Evolutionary conservation across 1,284 basidiomycete genomes (phyloP), one percentile per base, ranked within the genome.

Genomic region (Schizopora paradoxa): DNA sequence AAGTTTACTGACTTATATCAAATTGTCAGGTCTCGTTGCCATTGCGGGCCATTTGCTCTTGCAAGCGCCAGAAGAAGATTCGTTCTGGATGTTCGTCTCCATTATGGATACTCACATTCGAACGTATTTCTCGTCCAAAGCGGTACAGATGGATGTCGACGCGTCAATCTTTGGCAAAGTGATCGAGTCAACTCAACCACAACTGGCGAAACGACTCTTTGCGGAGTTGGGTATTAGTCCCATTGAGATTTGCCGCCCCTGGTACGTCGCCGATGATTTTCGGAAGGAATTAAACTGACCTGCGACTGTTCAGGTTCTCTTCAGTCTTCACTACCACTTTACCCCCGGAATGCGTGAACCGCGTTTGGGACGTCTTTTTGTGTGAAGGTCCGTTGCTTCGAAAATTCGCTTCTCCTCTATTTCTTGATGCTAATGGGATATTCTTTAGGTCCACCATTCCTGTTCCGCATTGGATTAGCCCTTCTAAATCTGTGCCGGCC

Each of bases 11-110:
- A 58, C 58, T n/a, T 56, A 56, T 48, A n/a, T n/a, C n/a, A n/a
- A n/a, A n/a, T 59, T 53, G 33, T 14, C 57, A 83, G 89, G 86
- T 6, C 71, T 96, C 48, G 79, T 83, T 2, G 66, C 81, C 13
- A 77, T 96, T 40, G 82, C 82, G 7, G 91, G 87, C 0, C 80
- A 89, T 45, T 66, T 95, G 21, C 66, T 96, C 0, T 69, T 90
- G 22, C 83, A 91, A 48, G 82, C 88, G 1, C 89, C 86, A 0
- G 87, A 92, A 51, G 91, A 96, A 62, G 90, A 95, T 52, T 87
- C 90, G 0, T 97, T 97, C 61, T 96, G 90, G 91, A 91, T 90
- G 3, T 86, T 96, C 56, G 75, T 90, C 6, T 86, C 85, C 1
- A 66, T 89, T 52, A 90, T 90, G 86, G 84, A 89, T 52, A 75